Evolutionary conservation across 2,329 filamentous ascomycete species (phyloP), one percentile per base, ranked within the genome.

Genomic region (Alternaria solani): DNA sequence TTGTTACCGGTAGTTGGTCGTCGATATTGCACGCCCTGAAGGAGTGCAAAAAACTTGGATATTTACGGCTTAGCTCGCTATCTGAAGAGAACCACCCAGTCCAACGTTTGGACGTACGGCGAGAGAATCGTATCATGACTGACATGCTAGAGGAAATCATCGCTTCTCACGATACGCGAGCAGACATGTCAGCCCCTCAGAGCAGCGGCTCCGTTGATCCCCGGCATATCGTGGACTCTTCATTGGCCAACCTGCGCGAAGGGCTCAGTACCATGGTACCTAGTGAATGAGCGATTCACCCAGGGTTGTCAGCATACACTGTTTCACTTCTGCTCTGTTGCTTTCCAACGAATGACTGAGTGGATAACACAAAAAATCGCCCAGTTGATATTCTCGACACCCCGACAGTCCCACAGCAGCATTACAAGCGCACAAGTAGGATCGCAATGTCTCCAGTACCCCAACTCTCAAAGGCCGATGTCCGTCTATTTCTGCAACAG

Each of bases 1-100:
- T 72, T 14, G 28, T 62, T 2, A 63, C 59, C 1, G 70, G 67
- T 1, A 67, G 16, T 8, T 74, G 71, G 72, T 32, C 16, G 4
- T 59, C 61, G 5, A 14, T 70, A 5, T 51, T 63, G 34, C 32
- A 44, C 9, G 39, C 54, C 7, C 55, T 72, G 8, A 65, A 63
- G 26, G 46, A 25, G 1, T 48, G 61, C 1, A n/a, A 46, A 12
- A 26, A 26, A 2, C 30, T 69, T 12, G 48, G 49, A 20, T 56
- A 36, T 30, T 14, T 70, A 9, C 51, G 62, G 3, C 49, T 71
- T 2, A 42, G 53, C 7, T 46, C 51, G 7, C 26, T 63, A 1
- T 53, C 64, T 7, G 65, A 63, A 9, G 43, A 34, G 1, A 48
- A 51, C 2, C 28, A 20, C 53, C 52, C 5, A 23, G 9, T 38